Conservation (phyloP, 257 asterid genomes). For the Ligustrum vulgare region DNA sequence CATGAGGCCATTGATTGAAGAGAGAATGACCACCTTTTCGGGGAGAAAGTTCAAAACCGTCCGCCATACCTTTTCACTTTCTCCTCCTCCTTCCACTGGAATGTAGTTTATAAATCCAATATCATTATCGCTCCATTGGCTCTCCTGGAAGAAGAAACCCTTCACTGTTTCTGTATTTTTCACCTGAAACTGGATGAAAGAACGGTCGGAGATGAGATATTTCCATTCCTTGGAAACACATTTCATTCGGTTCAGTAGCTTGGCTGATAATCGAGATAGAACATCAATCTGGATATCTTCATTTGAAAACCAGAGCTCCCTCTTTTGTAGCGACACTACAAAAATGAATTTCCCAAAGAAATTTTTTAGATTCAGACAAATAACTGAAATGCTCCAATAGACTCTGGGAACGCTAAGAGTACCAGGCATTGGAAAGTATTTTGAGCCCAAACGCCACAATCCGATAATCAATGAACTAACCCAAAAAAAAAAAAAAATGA, state of each 20-base stretch:
- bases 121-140: slow-evolving; percentile 38
- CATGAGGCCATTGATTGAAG: slow-evolving; percentile 51
- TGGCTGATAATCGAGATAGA: slow-evolving; percentile 44
- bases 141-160: slow-evolving; percentile 69
- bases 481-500: not conserved
- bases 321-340: slow-evolving; percentile 31
- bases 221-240: slow-evolving; percentile 60
- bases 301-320: slow-evolving; percentile 31
- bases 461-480: not conserved
- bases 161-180: slow-evolving; percentile 36
- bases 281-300: slow-evolving; percentile 43
- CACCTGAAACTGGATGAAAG: slow-evolving; percentile 43
- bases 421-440: too few species aligned
- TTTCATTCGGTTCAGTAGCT: slow-evolving; percentile 41
- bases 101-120: slow-evolving; percentile 43
- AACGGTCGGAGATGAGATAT: slow-evolving; percentile 45
- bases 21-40: slow-evolving; percentile 41
- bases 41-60: slow-evolving; percentile 59
- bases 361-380: not conserved
- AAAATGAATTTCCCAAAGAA: not conserved
- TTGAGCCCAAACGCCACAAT: too few species aligned
- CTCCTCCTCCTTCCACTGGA: slow-evolving; percentile 27
- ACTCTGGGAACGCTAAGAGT: too few species aligned
- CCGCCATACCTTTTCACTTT: slow-evolving; percentile 10
- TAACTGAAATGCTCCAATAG: not conserved